Base-by-base conservation (phyloP, 2,329 filamentous ascomycete species). In the Microascus cirrosus region DNA sequence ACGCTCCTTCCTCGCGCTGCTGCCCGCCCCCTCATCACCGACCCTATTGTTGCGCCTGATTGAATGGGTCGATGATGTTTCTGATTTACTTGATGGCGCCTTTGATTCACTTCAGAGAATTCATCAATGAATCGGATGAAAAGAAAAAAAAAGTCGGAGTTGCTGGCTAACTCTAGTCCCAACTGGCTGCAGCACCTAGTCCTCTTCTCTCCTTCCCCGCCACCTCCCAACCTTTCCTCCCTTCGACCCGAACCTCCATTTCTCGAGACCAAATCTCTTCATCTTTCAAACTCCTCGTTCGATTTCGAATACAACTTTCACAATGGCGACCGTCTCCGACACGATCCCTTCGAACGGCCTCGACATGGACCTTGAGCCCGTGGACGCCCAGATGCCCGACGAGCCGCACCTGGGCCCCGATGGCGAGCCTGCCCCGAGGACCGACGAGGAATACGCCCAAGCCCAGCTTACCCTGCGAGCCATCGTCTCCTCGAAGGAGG, bases 401-500 rank as follows among this genome's bases (percentile, higher is more conserved):
- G 78, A 82, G 63, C 70, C 71, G 52, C 79, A 82, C 62, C 76
- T 87, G 57, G 85, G 84, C 54, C 83, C 84, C 55, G 88, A 94
- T 65, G 88, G 89, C 64, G 90, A 93, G 66, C 82, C 83, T 61
- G 82, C 83, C 60, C 93, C 90, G 67, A 94, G 93, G 77, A 95
- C 93, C 60, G 94, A 99, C 66, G 92, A 97, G 71, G 94, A 99
- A 74, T 99, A 99, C 70, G 91, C 90, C 56, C 84, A 91, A 71
- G 85, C 92, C 56, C 89, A 95, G 74, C 81, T 99, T 67, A 99
- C 94, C 61, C 84, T 99, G 62, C 89, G 94, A 71, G 94, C 94
- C 66, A 96, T 99, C 70, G 94, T 99, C 64, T 96, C 94, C 36
- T 96, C 94, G 72, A 97, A 97, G 78, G 94, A 99, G 76, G 94